These are phyloP conservation scores for Cadophora luteo-olivacea DNA, from an alignment of 2,329 filamentous ascomycete species.

Conservation along the genomic window DNA sequence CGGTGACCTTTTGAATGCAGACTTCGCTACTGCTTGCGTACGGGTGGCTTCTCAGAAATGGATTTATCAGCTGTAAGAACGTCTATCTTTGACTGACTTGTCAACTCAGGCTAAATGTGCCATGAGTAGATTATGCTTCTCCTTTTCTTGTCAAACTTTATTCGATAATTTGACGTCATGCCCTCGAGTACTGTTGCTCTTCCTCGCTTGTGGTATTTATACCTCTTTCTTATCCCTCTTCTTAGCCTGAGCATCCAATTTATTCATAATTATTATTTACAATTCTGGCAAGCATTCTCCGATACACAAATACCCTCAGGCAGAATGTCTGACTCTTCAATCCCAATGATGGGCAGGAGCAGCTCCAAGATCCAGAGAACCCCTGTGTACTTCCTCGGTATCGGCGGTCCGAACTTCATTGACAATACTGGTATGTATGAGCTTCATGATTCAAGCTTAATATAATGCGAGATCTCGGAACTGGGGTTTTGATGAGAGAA, in stretches of 20 bases:
- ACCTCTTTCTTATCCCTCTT: neutral
- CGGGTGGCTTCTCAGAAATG: neutral
- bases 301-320: too few species aligned
- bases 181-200: neutral
- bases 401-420: neutral
- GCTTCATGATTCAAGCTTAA: too few species aligned
- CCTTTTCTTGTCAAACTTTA: too few species aligned
- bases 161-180: neutral
- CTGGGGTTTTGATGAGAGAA: too few species aligned
- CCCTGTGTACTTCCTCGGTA: neutral
- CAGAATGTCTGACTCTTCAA: neutral
- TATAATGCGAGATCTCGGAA: too few species aligned
- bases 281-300: too few species aligned
- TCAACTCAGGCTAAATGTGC: too few species aligned
- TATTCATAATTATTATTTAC: neutral
- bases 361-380: neutral
- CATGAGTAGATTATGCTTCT: too few species aligned
- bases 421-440: neutral
- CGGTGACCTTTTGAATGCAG: neutral
- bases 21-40: neutral
- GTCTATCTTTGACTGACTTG: too few species aligned
- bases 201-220: neutral
- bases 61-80: neutral
- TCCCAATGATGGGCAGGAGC: neutral
- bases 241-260: neutral